phyloP scores from a whole-genome alignment of 2,329 filamentous ascomycete species.

The Ceratocystis ficicola region DNA sequence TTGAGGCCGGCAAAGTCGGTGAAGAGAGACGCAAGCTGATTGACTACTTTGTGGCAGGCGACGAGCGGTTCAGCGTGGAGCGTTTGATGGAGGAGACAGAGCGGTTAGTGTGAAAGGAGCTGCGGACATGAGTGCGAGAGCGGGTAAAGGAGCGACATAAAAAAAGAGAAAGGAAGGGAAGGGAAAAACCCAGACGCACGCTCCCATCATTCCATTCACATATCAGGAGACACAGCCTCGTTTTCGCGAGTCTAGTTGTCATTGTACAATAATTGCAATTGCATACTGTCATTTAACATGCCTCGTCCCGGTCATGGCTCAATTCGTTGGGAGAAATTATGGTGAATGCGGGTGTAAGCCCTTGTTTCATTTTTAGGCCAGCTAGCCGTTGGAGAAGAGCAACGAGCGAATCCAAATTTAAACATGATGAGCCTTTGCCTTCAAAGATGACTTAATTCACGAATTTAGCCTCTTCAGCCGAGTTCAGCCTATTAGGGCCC shows the following conservation, averaged over 20 bases:
- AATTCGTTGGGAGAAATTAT: not conserved
- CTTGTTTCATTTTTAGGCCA: not conserved
- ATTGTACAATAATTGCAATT: not conserved
- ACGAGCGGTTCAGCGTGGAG: slow-evolving; percentile 68
- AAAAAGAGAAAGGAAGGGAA: not conserved
- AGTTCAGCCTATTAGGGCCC: not conserved
- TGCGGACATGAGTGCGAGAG: not conserved
- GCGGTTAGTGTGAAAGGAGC: slow-evolving; percentile 46
- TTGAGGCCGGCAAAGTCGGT: slow-evolving; percentile 29
- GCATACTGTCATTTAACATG: not conserved
- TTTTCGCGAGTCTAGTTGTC: not conserved
- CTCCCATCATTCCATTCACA: not conserved
- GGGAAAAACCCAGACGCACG: not conserved
- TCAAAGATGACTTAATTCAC: no score
- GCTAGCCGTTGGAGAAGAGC: not conserved
- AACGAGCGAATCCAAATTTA: no score
- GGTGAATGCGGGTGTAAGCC: not conserved
- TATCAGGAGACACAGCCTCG: not conserved
- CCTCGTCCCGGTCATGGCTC: not conserved
- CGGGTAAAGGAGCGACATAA: not conserved
- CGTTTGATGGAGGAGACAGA: slow-evolving; percentile 81
- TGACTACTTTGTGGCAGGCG: slow-evolving; percentile 70
- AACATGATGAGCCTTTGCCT: no score
- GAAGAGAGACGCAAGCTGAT: slow-evolving; percentile 57
- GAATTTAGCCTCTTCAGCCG: no score